Evolutionary conservation across 2,329 filamentous ascomycete genomes (phyloP), one percentile per base, ranked within the genome.

Genomic region (Alternaria sp.): DNA sequence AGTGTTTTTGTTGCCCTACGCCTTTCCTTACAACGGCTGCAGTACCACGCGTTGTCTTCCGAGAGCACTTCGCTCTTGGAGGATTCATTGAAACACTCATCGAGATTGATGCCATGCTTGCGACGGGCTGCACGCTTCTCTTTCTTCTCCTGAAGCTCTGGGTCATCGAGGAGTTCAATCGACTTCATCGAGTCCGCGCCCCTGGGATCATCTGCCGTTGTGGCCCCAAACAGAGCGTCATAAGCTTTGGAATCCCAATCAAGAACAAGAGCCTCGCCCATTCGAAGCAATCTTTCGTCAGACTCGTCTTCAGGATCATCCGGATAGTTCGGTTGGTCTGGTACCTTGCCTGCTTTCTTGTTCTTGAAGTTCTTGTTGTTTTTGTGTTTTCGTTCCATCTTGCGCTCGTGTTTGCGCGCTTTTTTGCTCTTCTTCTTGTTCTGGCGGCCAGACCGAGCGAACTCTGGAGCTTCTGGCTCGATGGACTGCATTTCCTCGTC

Each of bases 1-100:
- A 99, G 93, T 73, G 95, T 97, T 83, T 99, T 99, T 80, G 90
- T 94, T 20, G 95, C 95, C 61, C 93, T 89, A 16, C 93, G 89
- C 72, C 96, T 91, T 71, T 97, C 92, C 78, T 98, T 98, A 85
- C 95, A 99, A 30, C 93, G 88, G 57, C 93, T 94, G 75, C 95
- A 99, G 76, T 96, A 98, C 95, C 95, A 99, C 61, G 93, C 94
- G 76, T 99, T 96, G 74, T 96, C 91, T 76, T 97, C 93, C 0
- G 94, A 97, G 5, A 99, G 83, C 14, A 97, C 89, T 79, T 99
- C 95, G 61, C 94, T 91, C 75, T 94, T 94, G 74, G 95, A 92
- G 68, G 97, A 98, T 78, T 98, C 95, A 60, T 94, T 91, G 55
- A 99, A 86, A 75, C 95, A 99, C 69, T 97, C 93, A 22, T 95